Percentiles rank a stretch among this genome's conserved stretches.
Evolutionary conservation across 2,329 filamentous ascomycete species (phyloP).

Genomic region (Talaromyces sp.): DNA sequence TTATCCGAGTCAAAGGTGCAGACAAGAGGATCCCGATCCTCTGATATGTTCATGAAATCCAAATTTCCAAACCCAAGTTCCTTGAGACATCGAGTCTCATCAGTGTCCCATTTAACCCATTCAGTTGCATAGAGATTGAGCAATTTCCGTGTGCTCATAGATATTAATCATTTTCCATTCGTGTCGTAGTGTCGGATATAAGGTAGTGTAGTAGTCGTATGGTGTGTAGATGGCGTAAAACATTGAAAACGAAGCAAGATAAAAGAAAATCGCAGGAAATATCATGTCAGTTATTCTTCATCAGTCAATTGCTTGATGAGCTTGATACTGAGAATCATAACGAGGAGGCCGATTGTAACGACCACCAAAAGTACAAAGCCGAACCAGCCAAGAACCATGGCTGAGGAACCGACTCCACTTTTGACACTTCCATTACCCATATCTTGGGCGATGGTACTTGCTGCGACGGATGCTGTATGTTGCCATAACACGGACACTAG

Average conservation of each 20-base stretch:
- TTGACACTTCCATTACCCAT: constrained; percentile 86
- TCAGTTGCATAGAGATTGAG: constrained; percentile 20
- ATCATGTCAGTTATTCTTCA: constrained; percentile 32
- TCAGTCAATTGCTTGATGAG: constrained; percentile 67
- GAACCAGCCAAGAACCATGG: constrained; percentile 98
- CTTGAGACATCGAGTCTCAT: constrained; percentile 1
- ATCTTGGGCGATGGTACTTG: constrained; percentile 89
- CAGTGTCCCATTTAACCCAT: constrained; percentile 6
- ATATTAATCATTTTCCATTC: constrained; percentile 31
- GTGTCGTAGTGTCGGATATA: constrained; percentile 19
- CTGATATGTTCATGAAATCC: constrained; percentile 22
- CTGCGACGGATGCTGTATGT: constrained; percentile 94
- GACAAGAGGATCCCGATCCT: constrained; percentile 13
- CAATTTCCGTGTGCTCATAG: constrained; percentile 17
- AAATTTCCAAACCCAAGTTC: constrained; percentile 14
- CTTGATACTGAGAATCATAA: constrained; percentile 95
- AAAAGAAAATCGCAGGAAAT: background rate
- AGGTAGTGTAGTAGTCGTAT: background rate
- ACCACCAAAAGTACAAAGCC: constrained; percentile 90
- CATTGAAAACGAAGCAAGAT: constrained; percentile 14
- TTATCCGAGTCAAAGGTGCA: background rate
- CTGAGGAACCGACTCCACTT: constrained; percentile 86
- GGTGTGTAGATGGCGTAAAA: background rate
- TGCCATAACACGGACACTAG: constrained; percentile 64
- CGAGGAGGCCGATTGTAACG: constrained; percentile 88